A percentile compares a stretch with the other conserved stretches of the same genome.
These are phyloP conservation scores for Trichoderma sp. DNA, from an alignment of 2,329 filamentous ascomycete genomes.

Conservation along the genomic window DNA sequence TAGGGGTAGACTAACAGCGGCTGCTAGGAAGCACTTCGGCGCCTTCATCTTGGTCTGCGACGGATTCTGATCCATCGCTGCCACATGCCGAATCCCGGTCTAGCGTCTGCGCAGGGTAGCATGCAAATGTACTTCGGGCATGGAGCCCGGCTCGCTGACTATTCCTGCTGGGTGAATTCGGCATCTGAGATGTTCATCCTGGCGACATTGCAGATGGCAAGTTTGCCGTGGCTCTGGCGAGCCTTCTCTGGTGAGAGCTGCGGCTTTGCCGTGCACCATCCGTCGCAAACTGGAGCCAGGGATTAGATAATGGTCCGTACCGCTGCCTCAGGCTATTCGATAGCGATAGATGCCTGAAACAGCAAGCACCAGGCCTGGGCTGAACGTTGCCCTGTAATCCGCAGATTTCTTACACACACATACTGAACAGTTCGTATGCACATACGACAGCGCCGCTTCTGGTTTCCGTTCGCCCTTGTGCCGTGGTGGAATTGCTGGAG, in stretches of 20 bases:
- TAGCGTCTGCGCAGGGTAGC: neutral
- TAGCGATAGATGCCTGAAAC: neutral
- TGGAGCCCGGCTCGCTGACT: neutral
- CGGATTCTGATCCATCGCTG: neutral
- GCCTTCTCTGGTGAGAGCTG: neutral
- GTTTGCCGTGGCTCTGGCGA: conserved; percentile 9
- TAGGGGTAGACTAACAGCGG: neutral
- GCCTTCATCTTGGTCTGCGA: neutral
- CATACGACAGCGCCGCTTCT: neutral
- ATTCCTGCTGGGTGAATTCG: neutral
- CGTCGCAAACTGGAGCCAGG: neutral
- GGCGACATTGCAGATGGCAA: neutral
- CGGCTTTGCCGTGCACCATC: neutral
- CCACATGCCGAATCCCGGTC: no score
- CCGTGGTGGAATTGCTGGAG: neutral
- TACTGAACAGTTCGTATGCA: neutral
- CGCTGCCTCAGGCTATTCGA: neutral
- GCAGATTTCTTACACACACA: neutral
- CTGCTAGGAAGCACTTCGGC: neutral
- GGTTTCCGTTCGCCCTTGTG: neutral
- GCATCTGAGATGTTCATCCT: neutral
- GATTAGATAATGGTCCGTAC: neutral
- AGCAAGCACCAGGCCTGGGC: neutral
- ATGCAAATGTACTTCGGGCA: neutral
- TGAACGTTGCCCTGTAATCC: neutral